These are phyloP conservation scores for Mesembryanthemum crystallinum DNA, from an alignment of 148 eudicot species.

Conservation along the genomic window DNA sequence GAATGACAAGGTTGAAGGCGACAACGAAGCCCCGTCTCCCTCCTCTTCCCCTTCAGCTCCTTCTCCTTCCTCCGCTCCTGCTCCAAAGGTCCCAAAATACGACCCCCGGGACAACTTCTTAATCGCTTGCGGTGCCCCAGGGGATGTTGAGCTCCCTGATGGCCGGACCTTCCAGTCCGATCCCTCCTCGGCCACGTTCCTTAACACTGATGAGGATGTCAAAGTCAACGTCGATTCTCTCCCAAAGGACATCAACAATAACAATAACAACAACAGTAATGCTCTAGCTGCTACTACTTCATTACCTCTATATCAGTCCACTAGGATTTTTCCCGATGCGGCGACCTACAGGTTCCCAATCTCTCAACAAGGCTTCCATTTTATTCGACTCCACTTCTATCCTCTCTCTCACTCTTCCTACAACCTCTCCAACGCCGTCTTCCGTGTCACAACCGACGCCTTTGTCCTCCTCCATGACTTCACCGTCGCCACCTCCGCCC, in stretches of 20 bases:
- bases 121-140: slow-evolving; percentile 55
- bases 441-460: slow-evolving; percentile 42
- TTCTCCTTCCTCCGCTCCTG: slow-evolving; percentile 6
- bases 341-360: slow-evolving; percentile 50
- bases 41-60: slow-evolving; percentile 6
- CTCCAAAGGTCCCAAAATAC: slow-evolving; percentile 28
- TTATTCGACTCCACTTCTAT: slow-evolving; percentile 53
- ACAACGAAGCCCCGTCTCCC: neutral
- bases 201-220: slow-evolving; percentile 58
- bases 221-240: slow-evolving; percentile 36
- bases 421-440: slow-evolving; percentile 41
- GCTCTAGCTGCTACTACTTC: slow-evolving; percentile 11
- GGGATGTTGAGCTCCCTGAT: slow-evolving; percentile 37
- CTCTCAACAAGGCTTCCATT: slow-evolving; percentile 46
- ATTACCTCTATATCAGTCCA: slow-evolving; percentile 35
- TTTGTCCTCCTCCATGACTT: slow-evolving; percentile 55
- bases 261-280: neutral
- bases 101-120: slow-evolving; percentile 47
- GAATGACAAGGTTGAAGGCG: neutral
- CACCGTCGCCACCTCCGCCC: slow-evolving; percentile 21
- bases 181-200: slow-evolving; percentile 45
- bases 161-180: slow-evolving; percentile 71
- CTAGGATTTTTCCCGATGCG: slow-evolving; percentile 43
- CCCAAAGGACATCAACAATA: slow-evolving; percentile 21
- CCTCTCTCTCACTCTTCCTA: slow-evolving; percentile 50